Evolutionary conservation across 2,329 filamentous ascomycete genomes (phyloP).

Genomic region (Calonectria pteridis): DNA sequence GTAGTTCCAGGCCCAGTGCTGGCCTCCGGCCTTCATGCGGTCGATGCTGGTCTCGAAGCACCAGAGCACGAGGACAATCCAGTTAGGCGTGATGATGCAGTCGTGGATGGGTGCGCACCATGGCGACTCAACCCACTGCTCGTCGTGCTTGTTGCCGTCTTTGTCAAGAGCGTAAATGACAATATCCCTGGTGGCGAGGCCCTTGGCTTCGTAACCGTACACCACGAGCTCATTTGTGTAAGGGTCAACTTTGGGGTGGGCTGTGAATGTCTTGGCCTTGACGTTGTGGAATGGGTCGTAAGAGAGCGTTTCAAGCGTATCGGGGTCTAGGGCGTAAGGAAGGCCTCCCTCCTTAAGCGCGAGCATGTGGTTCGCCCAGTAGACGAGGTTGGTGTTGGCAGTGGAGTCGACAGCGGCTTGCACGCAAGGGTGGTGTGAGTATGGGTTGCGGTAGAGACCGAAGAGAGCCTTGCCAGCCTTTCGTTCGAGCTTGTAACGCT

Average conservation of each 20-base stretch:
- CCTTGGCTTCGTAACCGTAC: conserved; percentile 34
- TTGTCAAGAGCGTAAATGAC: conserved; percentile 22
- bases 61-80: conserved; percentile 24
- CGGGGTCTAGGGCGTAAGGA: conserved; percentile 28
- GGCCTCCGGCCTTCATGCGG: conserved; percentile 20
- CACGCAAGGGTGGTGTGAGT: conserved; percentile 24
- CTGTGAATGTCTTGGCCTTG: conserved; percentile 29
- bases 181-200: conserved; percentile 24
- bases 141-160: conserved; percentile 17
- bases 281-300: conserved; percentile 27
- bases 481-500: conserved; percentile 54
- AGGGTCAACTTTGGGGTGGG: conserved; percentile 26
- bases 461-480: conserved; percentile 48
- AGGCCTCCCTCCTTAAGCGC: conserved; percentile 21
- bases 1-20: conserved; percentile 31
- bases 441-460: conserved; percentile 27
- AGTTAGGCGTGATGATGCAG: conserved; percentile 29
- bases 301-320: conserved; percentile 26
- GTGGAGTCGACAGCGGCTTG: conserved; percentile 30
- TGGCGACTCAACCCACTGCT: conserved; percentile 32
- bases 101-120: conserved; percentile 29
- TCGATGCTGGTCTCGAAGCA: conserved; percentile 16
- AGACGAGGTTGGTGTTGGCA: conserved; percentile 32
- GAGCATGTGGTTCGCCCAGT: conserved; percentile 13
- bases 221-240: conserved; percentile 22